phyloP scores from a whole-genome alignment of 2,329 filamentous ascomycete genomes.

The Verticillium tricorpus region DNA sequence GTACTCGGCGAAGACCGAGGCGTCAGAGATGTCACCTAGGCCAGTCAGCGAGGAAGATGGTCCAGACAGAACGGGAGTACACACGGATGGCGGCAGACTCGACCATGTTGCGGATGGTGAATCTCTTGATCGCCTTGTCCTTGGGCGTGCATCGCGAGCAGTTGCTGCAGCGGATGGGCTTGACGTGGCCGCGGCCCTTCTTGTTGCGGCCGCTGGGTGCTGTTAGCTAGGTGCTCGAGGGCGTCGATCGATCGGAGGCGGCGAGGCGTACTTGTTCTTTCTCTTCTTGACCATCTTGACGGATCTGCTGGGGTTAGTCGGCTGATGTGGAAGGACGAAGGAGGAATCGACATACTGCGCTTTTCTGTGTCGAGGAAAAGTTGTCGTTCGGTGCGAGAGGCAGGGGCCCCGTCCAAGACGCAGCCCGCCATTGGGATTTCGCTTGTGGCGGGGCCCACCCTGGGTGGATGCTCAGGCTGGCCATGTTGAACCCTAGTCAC shows the following conservation, averaged over 20 bases:
- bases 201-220: constrained; percentile 87
- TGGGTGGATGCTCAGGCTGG: not conserved
- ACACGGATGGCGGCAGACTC: constrained; percentile 99
- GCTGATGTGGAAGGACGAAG: constrained; percentile 15
- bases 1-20: constrained; percentile 99
- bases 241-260: too few species aligned
- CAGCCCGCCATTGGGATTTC: not conserved
- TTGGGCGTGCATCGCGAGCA: constrained; percentile 87
- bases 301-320: constrained; percentile 37
- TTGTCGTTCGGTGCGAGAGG: constrained; percentile 7
- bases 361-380: constrained; percentile 10
- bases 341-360: constrained; percentile 14
- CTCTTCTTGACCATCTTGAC: constrained; percentile 69
- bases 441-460: not conserved
- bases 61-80: constrained; percentile 34
- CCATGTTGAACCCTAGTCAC: constrained; percentile 1
- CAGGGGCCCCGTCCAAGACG: not conserved
- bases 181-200: constrained; percentile 99
- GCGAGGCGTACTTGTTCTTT: constrained; percentile 57
- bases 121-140: constrained; percentile 99
- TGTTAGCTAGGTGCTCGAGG: constrained; percentile 13
- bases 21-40: constrained; percentile 98
- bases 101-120: constrained; percentile 99
- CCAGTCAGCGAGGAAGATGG: constrained; percentile 5
- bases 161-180: constrained; percentile 84